Percentiles rank a stretch among this genome's conserved stretches.
Conservation (phyloP, 768 basidiomycete genomes). For the Pisolithus sp. region DNA sequence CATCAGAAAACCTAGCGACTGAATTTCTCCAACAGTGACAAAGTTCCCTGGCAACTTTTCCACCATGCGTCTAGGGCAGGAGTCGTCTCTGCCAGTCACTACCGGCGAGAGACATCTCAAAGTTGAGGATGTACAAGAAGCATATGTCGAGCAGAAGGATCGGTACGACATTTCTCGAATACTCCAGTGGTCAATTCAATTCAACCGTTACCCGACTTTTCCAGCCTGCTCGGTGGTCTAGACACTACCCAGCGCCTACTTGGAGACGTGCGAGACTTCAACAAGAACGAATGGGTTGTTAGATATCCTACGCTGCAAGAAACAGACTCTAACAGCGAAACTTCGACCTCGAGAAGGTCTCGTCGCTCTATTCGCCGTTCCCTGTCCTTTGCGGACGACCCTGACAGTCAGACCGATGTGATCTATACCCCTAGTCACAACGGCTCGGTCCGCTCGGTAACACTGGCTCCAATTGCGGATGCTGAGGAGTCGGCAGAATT, state of each 20-base stretch:
- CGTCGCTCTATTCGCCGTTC: constrained; percentile 54
- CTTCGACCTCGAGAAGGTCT: constrained; percentile 18
- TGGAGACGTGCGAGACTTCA: constrained; percentile 68
- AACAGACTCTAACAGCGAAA: constrained; percentile 24
- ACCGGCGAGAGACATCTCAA: constrained; percentile 32
- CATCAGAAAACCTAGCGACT: not conserved
- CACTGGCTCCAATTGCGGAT: constrained; percentile 48
- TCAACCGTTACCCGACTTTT: not conserved
- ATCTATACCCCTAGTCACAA: constrained; percentile 45
- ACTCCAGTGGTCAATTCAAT: not conserved
- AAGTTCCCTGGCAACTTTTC: not conserved
- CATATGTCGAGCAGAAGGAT: constrained; percentile 69
- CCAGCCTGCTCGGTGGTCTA: constrained; percentile 62
- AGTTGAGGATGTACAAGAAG: constrained; percentile 70
- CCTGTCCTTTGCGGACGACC: constrained; percentile 83
- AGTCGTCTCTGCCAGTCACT: constrained; percentile 9
- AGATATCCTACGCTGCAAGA: constrained; percentile 76
- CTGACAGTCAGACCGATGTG: constrained; percentile 59
- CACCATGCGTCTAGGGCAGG: constrained; percentile 12
- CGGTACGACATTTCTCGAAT: constrained; percentile 40
- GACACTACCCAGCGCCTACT: constrained; percentile 65
- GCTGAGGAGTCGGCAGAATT: constrained; percentile 27
- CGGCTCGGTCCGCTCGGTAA: constrained; percentile 52
- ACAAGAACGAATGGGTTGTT: constrained; percentile 81
- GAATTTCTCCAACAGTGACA: not conserved